Conservation (phyloP, 768 basidiomycete species). For the Lentinula edodes region DNA sequence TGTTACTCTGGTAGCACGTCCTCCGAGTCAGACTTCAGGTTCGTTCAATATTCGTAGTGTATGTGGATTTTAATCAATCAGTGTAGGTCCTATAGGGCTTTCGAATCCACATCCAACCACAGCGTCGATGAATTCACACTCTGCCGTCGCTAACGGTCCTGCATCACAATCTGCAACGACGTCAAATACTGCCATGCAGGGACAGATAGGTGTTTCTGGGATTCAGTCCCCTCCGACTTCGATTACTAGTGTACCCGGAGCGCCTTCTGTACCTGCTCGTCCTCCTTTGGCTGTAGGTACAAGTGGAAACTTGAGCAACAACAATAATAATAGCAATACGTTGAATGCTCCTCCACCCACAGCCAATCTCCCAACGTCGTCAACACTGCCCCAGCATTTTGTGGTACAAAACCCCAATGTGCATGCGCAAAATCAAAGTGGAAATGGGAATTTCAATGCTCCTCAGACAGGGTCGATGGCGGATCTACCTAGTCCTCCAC, state of each 20-base stretch:
- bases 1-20: conserved; percentile 1
- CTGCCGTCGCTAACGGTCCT: neutral
- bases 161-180: neutral
- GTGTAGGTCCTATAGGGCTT: neutral
- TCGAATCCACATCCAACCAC: neutral
- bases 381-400: neutral
- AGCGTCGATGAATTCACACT: neutral
- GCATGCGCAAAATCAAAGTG: neutral
- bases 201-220: neutral
- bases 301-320: too few species aligned
- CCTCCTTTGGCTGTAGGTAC: neutral
- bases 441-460: neutral
- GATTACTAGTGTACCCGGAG: neutral
- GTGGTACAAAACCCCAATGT: neutral
- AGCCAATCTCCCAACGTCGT: too few species aligned
- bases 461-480: neutral
- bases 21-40: neutral
- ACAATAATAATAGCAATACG: too few species aligned
- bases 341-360: too few species aligned
- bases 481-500: neutral
- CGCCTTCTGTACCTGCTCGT: neutral
- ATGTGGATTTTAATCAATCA: neutral
- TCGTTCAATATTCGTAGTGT: neutral
- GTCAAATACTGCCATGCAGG: neutral
- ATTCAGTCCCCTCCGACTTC: neutral